Evolutionary conservation across 2,329 filamentous ascomycete genomes (phyloP), one percentile per base, ranked within the genome.

Genomic region (Fusarium albosuccineum): DNA sequence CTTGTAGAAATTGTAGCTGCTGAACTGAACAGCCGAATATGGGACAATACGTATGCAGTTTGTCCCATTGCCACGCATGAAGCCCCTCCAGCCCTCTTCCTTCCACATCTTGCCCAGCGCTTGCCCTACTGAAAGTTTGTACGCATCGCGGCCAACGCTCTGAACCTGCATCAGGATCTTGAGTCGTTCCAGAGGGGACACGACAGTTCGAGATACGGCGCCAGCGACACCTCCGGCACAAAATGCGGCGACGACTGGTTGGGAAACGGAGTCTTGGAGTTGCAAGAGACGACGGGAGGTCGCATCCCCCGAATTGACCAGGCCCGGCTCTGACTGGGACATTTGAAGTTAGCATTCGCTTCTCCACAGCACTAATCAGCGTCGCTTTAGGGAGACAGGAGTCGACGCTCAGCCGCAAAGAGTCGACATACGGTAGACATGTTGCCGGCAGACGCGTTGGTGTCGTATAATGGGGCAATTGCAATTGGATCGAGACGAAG

Each of bases 131-230:
- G 94, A 96, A 78, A 97, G 84, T 78, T 96, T 95, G 82, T 99
- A 99, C 75, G 97, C 95, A 72, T 93, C 92, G 74, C 94, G 89
- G 16, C 94, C 95, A 50, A 87, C 92, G 75, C 92, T 97, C 82
- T 99, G 96, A 29, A 99, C 87, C 78, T 99, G 96, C 78, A 97
- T 94, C n/a, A 99, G 85, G 72, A 99, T 99, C 83, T 99, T 98
- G 61, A 99, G 86, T 67, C 96, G 89, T 81, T 99, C 96, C 37
- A 99, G 88, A 4, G 96, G 96, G 14, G 95, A 98, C 5, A 99
- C 96, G 48, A 98, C 95, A 26, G 96, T 99, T 76, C 96, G 89
- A 33, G 96, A 98, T n/a, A 99, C 95, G 42, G 96, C 96, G 60
- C 96, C 96, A 14, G 96, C 96, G 22, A 97, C 89, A 70, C 96